Conservation (phyloP, 2,329 filamentous ascomycete species). For the Samsoniella hepiali region DNA sequence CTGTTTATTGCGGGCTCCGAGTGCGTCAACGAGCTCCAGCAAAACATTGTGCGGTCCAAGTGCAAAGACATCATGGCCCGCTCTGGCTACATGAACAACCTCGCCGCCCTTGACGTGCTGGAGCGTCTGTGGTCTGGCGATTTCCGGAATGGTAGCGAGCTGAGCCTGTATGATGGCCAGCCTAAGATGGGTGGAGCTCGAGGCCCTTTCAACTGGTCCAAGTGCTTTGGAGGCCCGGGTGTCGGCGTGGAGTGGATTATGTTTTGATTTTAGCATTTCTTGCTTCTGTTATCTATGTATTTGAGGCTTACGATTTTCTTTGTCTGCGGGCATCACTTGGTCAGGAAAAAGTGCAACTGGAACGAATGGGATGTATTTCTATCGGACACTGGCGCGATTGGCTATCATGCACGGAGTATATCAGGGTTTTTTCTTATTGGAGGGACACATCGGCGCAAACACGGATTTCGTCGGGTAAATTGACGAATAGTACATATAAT, state of each 20-base stretch:
- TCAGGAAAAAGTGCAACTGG: neutral
- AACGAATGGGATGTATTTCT: constrained; percentile 9
- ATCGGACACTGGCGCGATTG: neutral
- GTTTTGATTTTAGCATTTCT: constrained; percentile 44
- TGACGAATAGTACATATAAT: constrained; percentile 4
- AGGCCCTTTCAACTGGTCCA: constrained; percentile 57
- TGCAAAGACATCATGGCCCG: constrained; percentile 84
- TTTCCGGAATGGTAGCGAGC: constrained; percentile 35
- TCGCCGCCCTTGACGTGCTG: constrained; percentile 78
- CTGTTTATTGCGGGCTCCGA: constrained; percentile 88
- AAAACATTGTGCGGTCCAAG: constrained; percentile 72
- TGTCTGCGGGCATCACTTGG: neutral
- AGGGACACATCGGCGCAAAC: neutral
- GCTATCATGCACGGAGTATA: neutral
- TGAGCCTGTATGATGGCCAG: constrained; percentile 28
- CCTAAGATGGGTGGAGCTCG: constrained; percentile 38
- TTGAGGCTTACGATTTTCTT: constrained; percentile 12
- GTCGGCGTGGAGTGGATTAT: constrained; percentile 65
- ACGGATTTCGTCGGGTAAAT: neutral
- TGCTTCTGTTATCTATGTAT: constrained; percentile 20
- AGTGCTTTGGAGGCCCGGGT: constrained; percentile 53
- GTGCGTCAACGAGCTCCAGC: constrained; percentile 77
- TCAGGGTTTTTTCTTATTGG: neutral
- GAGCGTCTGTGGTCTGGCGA: constrained; percentile 77
- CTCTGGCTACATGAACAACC: constrained; percentile 90